Base-by-base conservation (phyloP, 2,329 filamentous ascomycete species). In the Hypoxylon sp. region DNA sequence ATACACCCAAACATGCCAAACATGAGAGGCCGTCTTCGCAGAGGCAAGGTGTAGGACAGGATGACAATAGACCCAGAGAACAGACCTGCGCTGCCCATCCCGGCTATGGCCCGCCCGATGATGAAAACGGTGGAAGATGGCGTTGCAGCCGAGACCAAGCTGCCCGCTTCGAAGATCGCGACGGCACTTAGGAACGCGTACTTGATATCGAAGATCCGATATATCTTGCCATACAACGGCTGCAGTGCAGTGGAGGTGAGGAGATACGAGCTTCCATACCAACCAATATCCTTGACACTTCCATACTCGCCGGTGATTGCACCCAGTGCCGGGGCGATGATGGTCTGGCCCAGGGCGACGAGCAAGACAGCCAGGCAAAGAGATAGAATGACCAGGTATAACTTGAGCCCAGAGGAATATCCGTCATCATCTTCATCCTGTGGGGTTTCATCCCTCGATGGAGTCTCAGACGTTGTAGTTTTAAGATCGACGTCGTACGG, bases 51-150 rank as follows among this genome's bases (percentile, higher is more conserved):
- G 57, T 72, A 71, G 3, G 72, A 66, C 5, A 74, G 63, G 52
- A 74, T 70, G 39, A 69, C 66, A 37, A 69, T 61, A 14, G 65
- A 66, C 8, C 72, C 69, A n/a, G 61, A 69, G n/a, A 74, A 66
- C n/a, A 72, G 39, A 9, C 72, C 72, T 11, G 70, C 70, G 46
- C 54, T 61, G 19, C 80, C 80, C 5, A 81, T 64, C 11, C 80
- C 80, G 5, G 75, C 78, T 3, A 82, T 65, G 2, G 80, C 80
- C 0, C 80, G 78, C 1, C 80, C 80, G 14, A 80, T 67, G 26
- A 82, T 80, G 26, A 82, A 78, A 19, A 75, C 66, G 0, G 76
- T 73, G 0, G 80, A 81, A 1, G 69, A 77, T 0, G 80, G 77
- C 1, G 80, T 80, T 0, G 78, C 63, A 0, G 78, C 81, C 26